Percentiles rank a stretch among this genome's conserved stretches.
Evolutionary conservation across 2,329 filamentous ascomycete species (phyloP).

Genomic region (Fusarium beomiforme): DNA sequence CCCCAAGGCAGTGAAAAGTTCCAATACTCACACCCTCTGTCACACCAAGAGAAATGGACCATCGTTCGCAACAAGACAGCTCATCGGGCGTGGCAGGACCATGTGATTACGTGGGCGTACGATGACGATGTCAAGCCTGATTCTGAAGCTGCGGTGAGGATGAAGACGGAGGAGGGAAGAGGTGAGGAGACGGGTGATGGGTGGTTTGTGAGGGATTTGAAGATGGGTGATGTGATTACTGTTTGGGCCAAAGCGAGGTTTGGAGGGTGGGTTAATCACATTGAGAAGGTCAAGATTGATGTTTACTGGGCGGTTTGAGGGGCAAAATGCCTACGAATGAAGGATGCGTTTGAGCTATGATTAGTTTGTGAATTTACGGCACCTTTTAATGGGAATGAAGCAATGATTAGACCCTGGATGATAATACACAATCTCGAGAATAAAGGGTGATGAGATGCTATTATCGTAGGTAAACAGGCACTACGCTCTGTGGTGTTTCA

Average conservation of each 20-base stretch:
- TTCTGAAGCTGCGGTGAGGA: constrained; percentile 50
- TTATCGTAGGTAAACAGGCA: not conserved
- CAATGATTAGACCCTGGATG: too few relatives aligned
- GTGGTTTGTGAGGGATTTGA: constrained; percentile 64
- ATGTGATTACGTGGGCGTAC: constrained; percentile 65
- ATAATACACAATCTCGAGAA: too few relatives aligned
- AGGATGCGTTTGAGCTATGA: not conserved
- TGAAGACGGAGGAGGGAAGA: constrained; percentile 56
- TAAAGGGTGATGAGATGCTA: not conserved
- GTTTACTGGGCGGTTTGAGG: constrained; percentile 66
- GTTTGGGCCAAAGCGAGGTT: constrained; percentile 70
- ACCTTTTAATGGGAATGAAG: too few relatives aligned
- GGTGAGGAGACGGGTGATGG: constrained; percentile 63
- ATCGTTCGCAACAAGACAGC: constrained; percentile 62
- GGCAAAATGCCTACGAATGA: not conserved
- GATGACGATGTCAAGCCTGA: constrained; percentile 58
- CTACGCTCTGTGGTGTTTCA: not conserved
- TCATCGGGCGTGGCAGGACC: constrained; percentile 45
- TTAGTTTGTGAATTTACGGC: not conserved
- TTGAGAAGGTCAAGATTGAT: constrained; percentile 62
- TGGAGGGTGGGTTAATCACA: constrained; percentile 61
- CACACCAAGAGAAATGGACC: constrained; percentile 48
- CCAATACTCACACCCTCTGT: constrained; percentile 52
- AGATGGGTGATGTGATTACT: constrained; percentile 69
- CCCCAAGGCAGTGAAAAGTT: constrained; percentile 34